Conservation (phyloP, 495 filamentous ascomycete genomes). For the Achaetomiella virescens region DNA sequence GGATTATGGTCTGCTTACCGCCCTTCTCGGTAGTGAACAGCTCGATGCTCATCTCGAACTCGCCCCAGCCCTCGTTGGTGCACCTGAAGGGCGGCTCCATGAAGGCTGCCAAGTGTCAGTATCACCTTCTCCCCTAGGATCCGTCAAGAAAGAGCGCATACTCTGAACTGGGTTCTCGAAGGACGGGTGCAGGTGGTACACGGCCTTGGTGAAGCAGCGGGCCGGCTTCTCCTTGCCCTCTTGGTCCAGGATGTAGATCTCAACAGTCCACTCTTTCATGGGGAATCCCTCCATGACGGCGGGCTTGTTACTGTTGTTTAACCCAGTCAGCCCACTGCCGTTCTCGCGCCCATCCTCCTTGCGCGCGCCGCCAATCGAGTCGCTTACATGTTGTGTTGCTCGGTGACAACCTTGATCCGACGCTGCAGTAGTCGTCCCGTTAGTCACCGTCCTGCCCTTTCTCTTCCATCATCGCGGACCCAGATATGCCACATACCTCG, state of each 20-base stretch:
- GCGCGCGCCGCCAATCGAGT: not conserved
- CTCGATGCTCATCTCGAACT: slow-evolving; percentile 92
- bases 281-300: slow-evolving; percentile 81
- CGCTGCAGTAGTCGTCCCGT: slow-evolving; percentile 43
- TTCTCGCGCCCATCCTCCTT: no score
- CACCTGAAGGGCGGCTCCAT: slow-evolving; percentile 82
- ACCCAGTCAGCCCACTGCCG: slow-evolving; percentile 6
- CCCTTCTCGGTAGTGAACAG: slow-evolving; percentile 75
- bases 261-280: slow-evolving; percentile 69
- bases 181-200: slow-evolving; percentile 87
- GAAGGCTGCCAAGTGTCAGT: slow-evolving; percentile 50
- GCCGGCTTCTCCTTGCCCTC: slow-evolving; percentile 66
- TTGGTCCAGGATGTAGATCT: slow-evolving; percentile 57
- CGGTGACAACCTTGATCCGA: slow-evolving; percentile 83
- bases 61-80: slow-evolving; percentile 93
- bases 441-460: slow-evolving; percentile 2
- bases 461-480: not conserved
- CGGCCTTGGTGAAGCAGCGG: slow-evolving; percentile 80
- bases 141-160: slow-evolving; percentile 41
- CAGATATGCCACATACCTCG: slow-evolving; percentile 16
- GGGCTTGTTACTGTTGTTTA: slow-evolving; percentile 51
- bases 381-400: slow-evolving; percentile 81
- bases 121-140: not conserved
- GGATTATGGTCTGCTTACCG: slow-evolving; percentile 70
- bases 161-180: slow-evolving; percentile 80